Evolutionary conservation across 225 moss, liverwort and hornwort species (phyloP).

Genomic region (Bryum argenteum): DNA sequence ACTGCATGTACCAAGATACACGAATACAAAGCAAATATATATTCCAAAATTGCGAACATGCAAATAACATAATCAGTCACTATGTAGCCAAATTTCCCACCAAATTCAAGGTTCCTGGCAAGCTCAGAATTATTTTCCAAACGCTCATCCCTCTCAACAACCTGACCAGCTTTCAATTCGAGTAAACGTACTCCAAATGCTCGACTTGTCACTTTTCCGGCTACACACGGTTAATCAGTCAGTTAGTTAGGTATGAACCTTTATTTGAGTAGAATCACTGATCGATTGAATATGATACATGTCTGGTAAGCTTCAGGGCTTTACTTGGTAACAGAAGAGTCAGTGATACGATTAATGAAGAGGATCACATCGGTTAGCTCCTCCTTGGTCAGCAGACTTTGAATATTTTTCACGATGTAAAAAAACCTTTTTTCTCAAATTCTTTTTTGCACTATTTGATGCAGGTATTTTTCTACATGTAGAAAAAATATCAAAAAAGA

Average conservation of each 20-base stretch:
- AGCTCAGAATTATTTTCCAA: background rate
- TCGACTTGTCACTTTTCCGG: background rate
- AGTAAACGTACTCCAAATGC: slow-evolving; percentile 13
- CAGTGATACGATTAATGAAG: slow-evolving; percentile 59
- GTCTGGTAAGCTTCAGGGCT: background rate
- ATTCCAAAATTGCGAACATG: too few relatives aligned
- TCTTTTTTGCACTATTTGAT: too few relatives aligned
- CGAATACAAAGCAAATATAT: background rate
- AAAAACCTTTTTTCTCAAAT: too few relatives aligned
- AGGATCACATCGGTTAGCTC: too few relatives aligned
- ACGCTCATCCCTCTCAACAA: background rate
- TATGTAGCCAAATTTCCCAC: background rate
- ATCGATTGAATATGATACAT: slow-evolving; percentile 28
- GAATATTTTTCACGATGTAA: too few relatives aligned
- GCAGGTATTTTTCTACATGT: too few relatives aligned
- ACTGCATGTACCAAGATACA: too few relatives aligned
- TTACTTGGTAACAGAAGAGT: slow-evolving; percentile 55
- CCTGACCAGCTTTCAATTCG: slow-evolving; percentile 14
- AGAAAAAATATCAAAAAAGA: too few relatives aligned
- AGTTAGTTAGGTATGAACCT: too few relatives aligned
- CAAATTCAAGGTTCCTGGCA: slow-evolving; percentile 14
- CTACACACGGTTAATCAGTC: slow-evolving; percentile 6
- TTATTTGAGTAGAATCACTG: background rate
- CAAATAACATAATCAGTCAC: slow-evolving; percentile 23
- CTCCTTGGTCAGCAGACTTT: too few relatives aligned